A percentile compares a stretch with the other conserved stretches of the same genome.
These are phyloP conservation scores for Acer campestre DNA, from an alignment of 345 rosid genomes.

Conservation along the genomic window DNA sequence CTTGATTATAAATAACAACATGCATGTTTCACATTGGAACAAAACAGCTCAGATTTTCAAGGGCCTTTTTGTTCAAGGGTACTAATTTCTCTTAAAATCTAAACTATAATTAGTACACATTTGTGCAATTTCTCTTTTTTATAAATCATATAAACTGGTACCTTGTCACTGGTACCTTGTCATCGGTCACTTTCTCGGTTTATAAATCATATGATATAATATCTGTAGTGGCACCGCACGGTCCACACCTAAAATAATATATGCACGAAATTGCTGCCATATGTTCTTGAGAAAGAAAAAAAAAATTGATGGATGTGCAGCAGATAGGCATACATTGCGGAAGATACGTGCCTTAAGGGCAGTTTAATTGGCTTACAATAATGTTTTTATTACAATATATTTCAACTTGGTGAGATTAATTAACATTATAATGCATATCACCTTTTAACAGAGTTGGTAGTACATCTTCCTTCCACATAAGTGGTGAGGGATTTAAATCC, in stretches of 20 bases:
- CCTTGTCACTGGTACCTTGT: too few relatives aligned
- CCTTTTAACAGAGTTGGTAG: too few relatives aligned
- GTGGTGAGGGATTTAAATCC: too few relatives aligned
- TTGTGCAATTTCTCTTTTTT: too few relatives aligned
- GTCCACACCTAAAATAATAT: neutral
- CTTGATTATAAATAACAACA: neutral
- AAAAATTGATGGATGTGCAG: neutral
- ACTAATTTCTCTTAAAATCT: neutral
- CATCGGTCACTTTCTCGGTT: too few relatives aligned
- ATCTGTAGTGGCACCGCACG: too few relatives aligned
- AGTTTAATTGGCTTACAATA: constrained; percentile 3
- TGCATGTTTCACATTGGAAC: neutral
- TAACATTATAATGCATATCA: too few relatives aligned
- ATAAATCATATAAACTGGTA: too few relatives aligned
- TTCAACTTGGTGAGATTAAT: neutral
- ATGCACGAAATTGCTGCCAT: neutral
- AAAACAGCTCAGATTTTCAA: neutral
- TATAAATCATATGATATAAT: too few relatives aligned
- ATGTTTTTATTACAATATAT: neutral
- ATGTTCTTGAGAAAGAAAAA: neutral
- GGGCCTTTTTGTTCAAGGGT: neutral
- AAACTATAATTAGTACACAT: neutral
- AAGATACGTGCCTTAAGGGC: constrained; percentile 17
- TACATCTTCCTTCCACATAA: too few relatives aligned
- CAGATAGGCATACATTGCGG: neutral